Evolutionary conservation across 2,329 filamentous ascomycete genomes (phyloP), one percentile per base, ranked within the genome.

Genomic region (Capronia coronata): DNA sequence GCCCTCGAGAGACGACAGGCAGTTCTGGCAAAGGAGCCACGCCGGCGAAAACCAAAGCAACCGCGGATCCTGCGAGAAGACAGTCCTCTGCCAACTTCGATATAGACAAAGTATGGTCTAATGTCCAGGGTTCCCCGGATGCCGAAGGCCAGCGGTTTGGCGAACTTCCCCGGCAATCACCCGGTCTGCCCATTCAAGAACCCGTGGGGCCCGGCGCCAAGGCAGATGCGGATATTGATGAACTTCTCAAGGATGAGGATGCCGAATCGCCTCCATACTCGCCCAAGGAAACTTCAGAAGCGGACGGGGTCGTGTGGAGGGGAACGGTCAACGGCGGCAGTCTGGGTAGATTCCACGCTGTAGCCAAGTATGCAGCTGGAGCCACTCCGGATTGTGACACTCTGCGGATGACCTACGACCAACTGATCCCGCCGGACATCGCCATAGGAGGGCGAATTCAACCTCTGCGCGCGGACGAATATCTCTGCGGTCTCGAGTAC

Each of bases 201-300:
- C 55, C 47, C 2, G 73, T 34, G 71, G 75, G 39, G 67, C 72
- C 35, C 80, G 75, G 40, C 64, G 67, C 73, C 56, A 60, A 71
- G 63, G 80, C 86, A 11, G 91, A 98, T 65, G 79, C 86, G 2
- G 93, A 97, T 52, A 87, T 98, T 16, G 93, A 98, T 65, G 81
- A 88, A 34, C 74, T 98, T 59, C 78, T 97, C 6, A 80, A 90
- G 61, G 88, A 86, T 52, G 82, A 95, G 52, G 86, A 87, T 48
- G 82, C 83, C 22, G 86, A 86, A 40, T 90, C 86, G 1, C 86
- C 86, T 1, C 85, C 86, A 0, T 94, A 94, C 64, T 90, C 87
- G 0, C 87, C 89, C 0, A 83, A 82, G 1, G 87, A 93, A 55
- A 80, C 83, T 54, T 72, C 78, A 0, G 80, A 75, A 2, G 78